phyloP scores from a whole-genome alignment of 2,329 filamentous ascomycete genomes.

The Fusarium udum region DNA sequence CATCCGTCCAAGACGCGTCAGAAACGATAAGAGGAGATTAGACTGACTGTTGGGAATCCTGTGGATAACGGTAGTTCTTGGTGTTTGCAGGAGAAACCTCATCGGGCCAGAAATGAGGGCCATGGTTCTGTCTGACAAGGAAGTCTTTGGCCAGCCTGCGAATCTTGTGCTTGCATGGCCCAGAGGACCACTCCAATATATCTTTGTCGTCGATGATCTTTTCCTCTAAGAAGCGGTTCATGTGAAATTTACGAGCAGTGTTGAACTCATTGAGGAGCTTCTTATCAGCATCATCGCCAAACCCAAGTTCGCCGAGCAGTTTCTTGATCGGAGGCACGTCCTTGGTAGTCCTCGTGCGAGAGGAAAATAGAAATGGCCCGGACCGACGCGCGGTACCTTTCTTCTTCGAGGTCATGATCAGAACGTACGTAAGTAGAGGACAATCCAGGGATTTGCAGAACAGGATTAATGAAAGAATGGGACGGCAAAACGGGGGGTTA shows the following conservation, averaged over 20 bases:
- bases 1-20: not conserved
- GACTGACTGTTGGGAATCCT: not conserved
- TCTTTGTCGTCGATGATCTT: not conserved
- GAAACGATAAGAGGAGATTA: not conserved
- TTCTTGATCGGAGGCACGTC: not conserved
- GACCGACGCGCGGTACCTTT: not conserved
- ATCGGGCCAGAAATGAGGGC: slow-evolving; percentile 15
- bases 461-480: not conserved
- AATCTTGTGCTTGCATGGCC: not conserved
- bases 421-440: not conserved
- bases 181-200: not conserved
- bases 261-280: not conserved
- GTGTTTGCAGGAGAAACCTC: not conserved
- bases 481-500: not conserved
- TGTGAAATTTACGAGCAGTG: not conserved
- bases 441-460: not conserved
- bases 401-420: not conserved
- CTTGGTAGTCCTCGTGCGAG: not conserved
- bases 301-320: not conserved
- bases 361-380: not conserved
- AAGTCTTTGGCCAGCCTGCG: slow-evolving; percentile 7
- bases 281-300: not conserved
- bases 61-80: not conserved
- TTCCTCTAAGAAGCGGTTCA: not conserved
- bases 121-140: not conserved